Evolutionary conservation across 1,284 basidiomycete genomes (phyloP).

Genomic region (Trichosporon sp.): DNA sequence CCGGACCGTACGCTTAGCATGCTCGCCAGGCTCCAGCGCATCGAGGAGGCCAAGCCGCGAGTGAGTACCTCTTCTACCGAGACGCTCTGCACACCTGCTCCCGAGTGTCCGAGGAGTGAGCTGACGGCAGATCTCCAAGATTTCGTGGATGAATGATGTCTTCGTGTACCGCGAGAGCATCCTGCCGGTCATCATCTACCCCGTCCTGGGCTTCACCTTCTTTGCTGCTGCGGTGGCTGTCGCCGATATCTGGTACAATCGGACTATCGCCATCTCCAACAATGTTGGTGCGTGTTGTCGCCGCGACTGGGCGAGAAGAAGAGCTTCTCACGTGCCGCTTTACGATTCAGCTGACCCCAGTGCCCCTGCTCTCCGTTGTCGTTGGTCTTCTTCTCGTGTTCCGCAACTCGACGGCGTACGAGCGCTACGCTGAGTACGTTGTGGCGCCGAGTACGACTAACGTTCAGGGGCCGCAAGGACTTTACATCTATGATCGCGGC

Average conservation of each 20-base stretch:
- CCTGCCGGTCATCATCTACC: slow-evolving; percentile 56
- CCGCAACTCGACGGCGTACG: slow-evolving; percentile 51
- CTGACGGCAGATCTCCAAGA: slow-evolving; percentile 53
- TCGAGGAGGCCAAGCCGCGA: slow-evolving; percentile 42
- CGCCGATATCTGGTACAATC: slow-evolving; percentile 36
- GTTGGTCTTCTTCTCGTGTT: slow-evolving; percentile 65
- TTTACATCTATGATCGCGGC: slow-evolving; percentile 55
- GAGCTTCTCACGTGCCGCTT: neutral
- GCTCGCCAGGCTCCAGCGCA: slow-evolving; percentile 39
- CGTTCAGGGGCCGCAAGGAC: slow-evolving; percentile 70
- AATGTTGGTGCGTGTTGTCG: slow-evolving; percentile 44
- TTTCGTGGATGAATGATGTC: slow-evolving; percentile 84
- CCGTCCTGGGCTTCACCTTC: slow-evolving; percentile 73
- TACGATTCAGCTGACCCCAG: slow-evolving; percentile 26
- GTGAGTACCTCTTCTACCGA: slow-evolving; percentile 21
- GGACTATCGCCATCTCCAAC: slow-evolving; percentile 43
- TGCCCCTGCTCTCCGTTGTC: slow-evolving; percentile 81
- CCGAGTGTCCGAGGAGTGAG: neutral
- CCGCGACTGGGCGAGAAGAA: neutral
- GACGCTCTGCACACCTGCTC: neutral
- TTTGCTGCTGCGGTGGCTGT: slow-evolving; percentile 57
- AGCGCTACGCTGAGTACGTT: slow-evolving; percentile 45
- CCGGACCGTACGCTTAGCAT: slow-evolving; percentile 29
- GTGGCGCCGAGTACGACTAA: slow-evolving; percentile 50
- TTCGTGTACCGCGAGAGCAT: slow-evolving; percentile 60